These are phyloP conservation scores for Pseudotulostoma volvatum DNA, from an alignment of 495 filamentous ascomycete genomes.

Conservation along the genomic window DNA sequence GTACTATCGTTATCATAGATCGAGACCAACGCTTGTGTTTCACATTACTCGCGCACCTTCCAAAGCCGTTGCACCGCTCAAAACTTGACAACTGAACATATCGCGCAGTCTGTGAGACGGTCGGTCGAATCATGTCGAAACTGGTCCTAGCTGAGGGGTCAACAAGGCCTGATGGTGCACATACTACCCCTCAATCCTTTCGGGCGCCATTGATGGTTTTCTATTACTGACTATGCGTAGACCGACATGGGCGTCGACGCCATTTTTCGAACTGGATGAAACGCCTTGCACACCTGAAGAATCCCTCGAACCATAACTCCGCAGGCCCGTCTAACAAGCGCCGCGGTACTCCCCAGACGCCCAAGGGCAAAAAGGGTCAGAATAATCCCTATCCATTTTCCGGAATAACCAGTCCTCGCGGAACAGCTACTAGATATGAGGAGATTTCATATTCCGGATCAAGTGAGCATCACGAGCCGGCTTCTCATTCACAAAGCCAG, in stretches of 20 bases:
- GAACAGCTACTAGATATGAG: slow-evolving; percentile 18
- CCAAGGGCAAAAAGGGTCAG: slow-evolving; percentile 46
- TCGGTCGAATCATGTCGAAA: background rate
- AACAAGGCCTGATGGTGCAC: background rate
- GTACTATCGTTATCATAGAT: too few species aligned
- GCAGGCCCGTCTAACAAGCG: slow-evolving; percentile 35
- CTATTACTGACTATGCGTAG: slow-evolving; percentile 22
- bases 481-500: slow-evolving; percentile 29
- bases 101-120: too few species aligned
- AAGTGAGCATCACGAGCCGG: slow-evolving; percentile 12
- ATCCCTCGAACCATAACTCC: slow-evolving; percentile 32
- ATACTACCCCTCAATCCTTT: background rate
- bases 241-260: slow-evolving; percentile 54
- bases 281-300: slow-evolving; percentile 75
- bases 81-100: too few species aligned
- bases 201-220: background rate
- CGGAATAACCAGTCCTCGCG: slow-evolving; percentile 30
- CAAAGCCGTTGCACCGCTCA: too few species aligned
- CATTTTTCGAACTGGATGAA: slow-evolving; percentile 93
- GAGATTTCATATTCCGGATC: slow-evolving; percentile 22
- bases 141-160: slow-evolving; percentile 4
- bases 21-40: too few species aligned
- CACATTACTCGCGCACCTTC: too few species aligned
- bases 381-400: slow-evolving; percentile 79
- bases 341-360: slow-evolving; percentile 13